Evolutionary conservation across 345 rosid genomes (phyloP).

Genomic region (Heritiera littoralis): DNA sequence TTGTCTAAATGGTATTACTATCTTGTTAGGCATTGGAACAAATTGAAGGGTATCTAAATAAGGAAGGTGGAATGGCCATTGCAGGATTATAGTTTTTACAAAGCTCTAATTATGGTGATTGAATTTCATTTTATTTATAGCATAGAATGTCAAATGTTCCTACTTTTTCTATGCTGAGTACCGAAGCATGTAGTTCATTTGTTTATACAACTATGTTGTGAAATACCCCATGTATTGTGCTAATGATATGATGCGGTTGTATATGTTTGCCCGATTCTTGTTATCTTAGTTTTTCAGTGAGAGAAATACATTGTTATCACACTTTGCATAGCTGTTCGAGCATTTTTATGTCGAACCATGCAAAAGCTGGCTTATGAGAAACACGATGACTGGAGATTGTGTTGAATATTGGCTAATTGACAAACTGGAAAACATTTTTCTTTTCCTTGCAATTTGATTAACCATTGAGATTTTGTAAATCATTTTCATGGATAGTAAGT

Average conservation of each 20-base stretch:
- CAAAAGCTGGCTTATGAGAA: background rate
- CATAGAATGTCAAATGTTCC: constrained; percentile 7
- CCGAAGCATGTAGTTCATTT: background rate
- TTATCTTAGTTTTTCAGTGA: no score
- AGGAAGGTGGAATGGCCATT: constrained; percentile 33
- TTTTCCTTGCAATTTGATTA: background rate
- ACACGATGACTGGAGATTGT: background rate
- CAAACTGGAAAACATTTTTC: background rate
- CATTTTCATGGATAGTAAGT: background rate
- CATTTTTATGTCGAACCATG: background rate
- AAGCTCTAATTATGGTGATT: constrained; percentile 15
- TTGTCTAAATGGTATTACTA: constrained; percentile 10
- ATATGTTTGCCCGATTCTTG: background rate
- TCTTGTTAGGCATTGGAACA: constrained; percentile 53
- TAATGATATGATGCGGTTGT: background rate
- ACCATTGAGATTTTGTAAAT: background rate
- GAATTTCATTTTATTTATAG: background rate
- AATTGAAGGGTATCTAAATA: constrained; percentile 46
- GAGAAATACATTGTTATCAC: no score
- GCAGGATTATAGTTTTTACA: constrained; percentile 17
- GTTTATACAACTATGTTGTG: background rate
- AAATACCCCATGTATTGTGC: background rate
- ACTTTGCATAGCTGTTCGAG: background rate
- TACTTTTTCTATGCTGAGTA: background rate
- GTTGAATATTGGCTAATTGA: background rate